phyloP scores from a whole-genome alignment of 768 basidiomycete species.

The Boletellus ananas region DNA sequence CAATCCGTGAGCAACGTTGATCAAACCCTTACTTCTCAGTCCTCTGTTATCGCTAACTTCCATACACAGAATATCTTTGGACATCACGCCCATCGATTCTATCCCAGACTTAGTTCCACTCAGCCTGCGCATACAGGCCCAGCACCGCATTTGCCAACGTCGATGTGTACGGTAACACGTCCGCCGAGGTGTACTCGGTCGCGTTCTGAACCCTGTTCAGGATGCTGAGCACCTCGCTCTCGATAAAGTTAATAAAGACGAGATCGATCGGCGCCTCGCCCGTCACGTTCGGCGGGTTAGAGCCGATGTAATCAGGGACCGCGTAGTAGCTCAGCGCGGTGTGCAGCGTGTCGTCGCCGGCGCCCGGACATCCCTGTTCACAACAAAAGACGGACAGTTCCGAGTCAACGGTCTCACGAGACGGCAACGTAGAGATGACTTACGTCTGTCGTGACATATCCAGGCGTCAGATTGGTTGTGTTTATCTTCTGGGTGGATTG shows the following conservation, averaged over 20 bases:
- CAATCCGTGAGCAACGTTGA: no score
- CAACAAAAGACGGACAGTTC: no score
- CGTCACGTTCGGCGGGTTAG: slow-evolving; percentile 47
- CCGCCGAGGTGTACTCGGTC: slow-evolving; percentile 41
- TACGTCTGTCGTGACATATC: slow-evolving; percentile 74
- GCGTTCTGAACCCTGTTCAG: slow-evolving; percentile 53
- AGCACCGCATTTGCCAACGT: slow-evolving; percentile 38
- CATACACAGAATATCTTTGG: slow-evolving; percentile 28
- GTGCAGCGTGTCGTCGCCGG: slow-evolving; percentile 73
- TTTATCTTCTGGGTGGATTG: slow-evolving; percentile 25
- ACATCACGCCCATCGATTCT: no score
- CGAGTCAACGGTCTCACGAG: no score
- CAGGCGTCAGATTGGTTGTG: slow-evolving; percentile 48
- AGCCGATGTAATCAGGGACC: slow-evolving; percentile 57
- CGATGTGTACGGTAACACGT: slow-evolving; percentile 49
- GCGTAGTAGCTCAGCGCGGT: slow-evolving; percentile 53
- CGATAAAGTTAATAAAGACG: slow-evolving; percentile 73
- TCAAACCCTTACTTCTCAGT: no score
- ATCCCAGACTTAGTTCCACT: slow-evolving; percentile 1
- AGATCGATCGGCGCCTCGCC: slow-evolving; percentile 59
- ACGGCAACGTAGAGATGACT: slow-evolving; percentile 14
- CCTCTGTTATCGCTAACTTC: no score
- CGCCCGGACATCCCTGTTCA: slow-evolving; percentile 59
- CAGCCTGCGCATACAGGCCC: slow-evolving; percentile 31
- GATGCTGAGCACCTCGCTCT: slow-evolving; percentile 44